Evolutionary conservation across 1,284 basidiomycete genomes (phyloP).

Genomic region (Athelia sp.): DNA sequence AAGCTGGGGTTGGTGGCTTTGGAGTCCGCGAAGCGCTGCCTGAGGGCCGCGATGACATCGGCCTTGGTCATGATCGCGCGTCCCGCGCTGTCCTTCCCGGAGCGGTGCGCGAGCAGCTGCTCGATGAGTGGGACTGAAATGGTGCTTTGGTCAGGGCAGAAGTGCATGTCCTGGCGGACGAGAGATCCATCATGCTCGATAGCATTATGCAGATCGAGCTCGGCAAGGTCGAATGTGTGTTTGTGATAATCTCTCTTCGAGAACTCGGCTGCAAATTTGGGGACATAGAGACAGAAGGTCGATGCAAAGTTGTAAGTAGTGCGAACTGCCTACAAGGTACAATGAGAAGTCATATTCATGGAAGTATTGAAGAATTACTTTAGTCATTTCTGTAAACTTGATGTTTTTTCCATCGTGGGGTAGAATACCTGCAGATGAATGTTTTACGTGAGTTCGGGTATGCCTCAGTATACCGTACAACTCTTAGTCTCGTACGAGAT

Average conservation of each 20-base stretch:
- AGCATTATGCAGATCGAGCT: conserved; percentile 67
- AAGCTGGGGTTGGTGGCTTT: conserved; percentile 50
- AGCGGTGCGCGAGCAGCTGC: conserved; percentile 52
- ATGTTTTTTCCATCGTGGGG: conserved; percentile 64
- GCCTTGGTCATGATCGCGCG: conserved; percentile 41
- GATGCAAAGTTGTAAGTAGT: conserved; percentile 65
- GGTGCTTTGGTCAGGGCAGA: too few species aligned
- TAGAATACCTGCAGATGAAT: conserved; percentile 51
- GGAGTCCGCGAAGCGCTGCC: conserved; percentile 55
- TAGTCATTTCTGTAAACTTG: conserved; percentile 53
- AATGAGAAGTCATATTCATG: background rate
- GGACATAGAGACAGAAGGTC: conserved; percentile 60
- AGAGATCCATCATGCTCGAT: conserved; percentile 78
- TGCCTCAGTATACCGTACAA: background rate
- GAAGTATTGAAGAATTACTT: background rate
- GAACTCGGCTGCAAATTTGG: conserved; percentile 39
- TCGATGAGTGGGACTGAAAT: conserved; percentile 47
- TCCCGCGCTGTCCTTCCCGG: conserved; percentile 48
- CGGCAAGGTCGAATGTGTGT: conserved; percentile 59
- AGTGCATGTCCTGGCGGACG: conserved; percentile 53
- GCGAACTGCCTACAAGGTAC: conserved; percentile 33
- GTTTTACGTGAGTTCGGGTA: background rate
- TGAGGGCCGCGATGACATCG: conserved; percentile 51
- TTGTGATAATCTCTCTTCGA: conserved; percentile 48
- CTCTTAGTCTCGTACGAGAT: background rate